These are phyloP conservation scores for Coniferiporia sulphurascens DNA, from an alignment of 1,284 basidiomycete genomes.

Conservation along the genomic window DNA sequence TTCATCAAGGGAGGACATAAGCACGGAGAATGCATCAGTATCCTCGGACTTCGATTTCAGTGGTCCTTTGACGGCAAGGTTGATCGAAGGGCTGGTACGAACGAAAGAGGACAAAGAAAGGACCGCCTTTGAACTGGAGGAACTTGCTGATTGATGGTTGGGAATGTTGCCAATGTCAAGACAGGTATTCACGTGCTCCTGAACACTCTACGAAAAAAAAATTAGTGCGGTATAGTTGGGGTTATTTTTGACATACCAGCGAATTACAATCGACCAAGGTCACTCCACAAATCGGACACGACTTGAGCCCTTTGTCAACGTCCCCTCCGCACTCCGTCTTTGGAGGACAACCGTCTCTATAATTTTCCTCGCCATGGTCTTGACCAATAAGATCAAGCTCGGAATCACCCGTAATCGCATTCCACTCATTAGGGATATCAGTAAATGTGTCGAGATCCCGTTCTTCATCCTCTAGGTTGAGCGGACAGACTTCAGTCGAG, in stretches of 20 bases:
- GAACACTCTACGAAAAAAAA: constrained; percentile 34
- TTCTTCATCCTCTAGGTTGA: constrained; percentile 2
- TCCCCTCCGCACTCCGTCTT: constrained; percentile 24
- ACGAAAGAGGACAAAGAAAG: constrained; percentile 22
- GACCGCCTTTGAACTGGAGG: constrained; percentile 6
- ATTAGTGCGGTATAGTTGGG: not conserved
- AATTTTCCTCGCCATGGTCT: constrained; percentile 22
- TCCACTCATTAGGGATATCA: constrained; percentile 44
- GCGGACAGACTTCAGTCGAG: not conserved
- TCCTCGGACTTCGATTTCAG: constrained; percentile 8
- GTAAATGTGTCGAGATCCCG: constrained; percentile 26
- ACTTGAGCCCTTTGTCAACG: constrained; percentile 24
- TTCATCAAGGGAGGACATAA: constrained; percentile 82
- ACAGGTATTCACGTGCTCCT: constrained; percentile 48
- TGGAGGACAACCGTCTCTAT: constrained; percentile 22
- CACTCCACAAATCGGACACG: constrained; percentile 39
- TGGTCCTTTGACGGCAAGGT: constrained; percentile 3
- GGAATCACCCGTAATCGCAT: constrained; percentile 54
- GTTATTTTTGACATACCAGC: constrained; percentile 27
- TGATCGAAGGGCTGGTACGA: too few species aligned
- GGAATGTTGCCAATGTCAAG: constrained; percentile 31
- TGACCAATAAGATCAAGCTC: constrained; percentile 29
- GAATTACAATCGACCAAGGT: constrained; percentile 25
- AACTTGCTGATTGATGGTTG: constrained; percentile 31
- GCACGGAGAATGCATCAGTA: constrained; percentile 60